These are phyloP conservation scores for Tetrahymena thermophila DNA, from an alignment of 73 alveolate genomes.

Conservation along the genomic window DNA sequence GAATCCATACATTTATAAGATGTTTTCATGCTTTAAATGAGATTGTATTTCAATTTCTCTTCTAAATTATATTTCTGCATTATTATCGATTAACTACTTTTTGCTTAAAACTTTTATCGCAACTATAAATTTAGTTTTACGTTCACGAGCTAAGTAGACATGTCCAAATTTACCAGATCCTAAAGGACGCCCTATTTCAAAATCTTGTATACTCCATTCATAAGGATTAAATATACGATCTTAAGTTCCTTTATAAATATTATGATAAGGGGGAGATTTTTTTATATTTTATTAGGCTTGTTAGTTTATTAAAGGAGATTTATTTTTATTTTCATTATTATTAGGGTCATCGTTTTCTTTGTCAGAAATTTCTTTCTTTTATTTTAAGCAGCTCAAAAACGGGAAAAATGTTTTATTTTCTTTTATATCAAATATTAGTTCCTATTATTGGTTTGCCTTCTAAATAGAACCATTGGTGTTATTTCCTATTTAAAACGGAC, in stretches of 20 bases:
- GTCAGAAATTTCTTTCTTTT: background rate
- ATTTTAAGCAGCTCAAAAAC: background rate
- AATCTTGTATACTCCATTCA: conserved; percentile 45
- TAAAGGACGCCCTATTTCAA: conserved; percentile 53
- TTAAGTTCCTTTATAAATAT: background rate
- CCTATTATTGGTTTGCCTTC: background rate
- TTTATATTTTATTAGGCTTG: background rate
- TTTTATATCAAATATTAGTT: background rate
- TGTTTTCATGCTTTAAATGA: conserved; percentile 69
- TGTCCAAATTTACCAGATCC: conserved; percentile 64
- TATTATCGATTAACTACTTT: conserved; percentile 38
- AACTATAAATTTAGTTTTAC: conserved; percentile 60
- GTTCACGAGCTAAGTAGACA: conserved; percentile 58
- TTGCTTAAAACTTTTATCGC: conserved; percentile 70
- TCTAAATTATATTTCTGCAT: conserved; percentile 48
- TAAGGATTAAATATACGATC: conserved; percentile 39
- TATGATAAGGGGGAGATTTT: background rate
- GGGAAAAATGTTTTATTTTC: background rate
- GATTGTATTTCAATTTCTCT: conserved; percentile 83
- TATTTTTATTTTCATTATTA: background rate
- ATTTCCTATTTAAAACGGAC: background rate
- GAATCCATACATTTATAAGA: conserved; percentile 66
- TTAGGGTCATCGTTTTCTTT: background rate
- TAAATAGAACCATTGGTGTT: background rate
- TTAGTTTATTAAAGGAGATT: background rate